A percentile compares a stretch with the other conserved stretches of the same genome.
These are phyloP conservation scores for Xanthoceras sorbifolium DNA, from an alignment of 345 rosid species.

Conservation along the genomic window DNA sequence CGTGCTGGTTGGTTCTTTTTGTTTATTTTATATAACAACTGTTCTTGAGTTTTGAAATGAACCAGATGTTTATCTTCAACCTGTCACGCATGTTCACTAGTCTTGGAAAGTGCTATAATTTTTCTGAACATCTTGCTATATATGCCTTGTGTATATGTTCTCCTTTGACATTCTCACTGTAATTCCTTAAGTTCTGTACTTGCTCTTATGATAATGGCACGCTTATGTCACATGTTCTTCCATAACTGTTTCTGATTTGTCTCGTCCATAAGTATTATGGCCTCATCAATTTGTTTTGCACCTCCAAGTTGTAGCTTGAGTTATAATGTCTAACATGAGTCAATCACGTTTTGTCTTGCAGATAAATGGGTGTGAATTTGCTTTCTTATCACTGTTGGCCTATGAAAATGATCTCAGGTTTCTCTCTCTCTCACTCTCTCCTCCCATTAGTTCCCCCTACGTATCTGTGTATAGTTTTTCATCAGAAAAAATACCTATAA, in stretches of 20 bases:
- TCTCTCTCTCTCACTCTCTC: constrained; percentile 31
- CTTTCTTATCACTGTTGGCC: constrained; percentile 59
- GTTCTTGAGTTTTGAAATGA: neutral
- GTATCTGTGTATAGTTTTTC: neutral
- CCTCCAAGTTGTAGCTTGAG: neutral
- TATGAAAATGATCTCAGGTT: constrained; percentile 67
- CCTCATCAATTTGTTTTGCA: neutral
- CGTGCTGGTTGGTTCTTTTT: constrained; percentile 52
- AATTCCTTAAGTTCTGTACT: neutral
- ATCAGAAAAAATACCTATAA: neutral
- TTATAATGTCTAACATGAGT: neutral
- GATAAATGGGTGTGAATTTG: constrained; percentile 80
- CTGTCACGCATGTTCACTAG: neutral
- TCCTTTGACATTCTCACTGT: neutral
- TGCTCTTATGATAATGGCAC: neutral
- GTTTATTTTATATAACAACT: neutral
- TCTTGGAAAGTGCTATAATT: neutral
- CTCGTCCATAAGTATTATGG: neutral
- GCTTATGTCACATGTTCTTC: neutral
- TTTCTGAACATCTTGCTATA: neutral
- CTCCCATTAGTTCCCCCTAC: constrained; percentile 7
- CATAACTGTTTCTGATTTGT: neutral
- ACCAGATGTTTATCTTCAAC: neutral
- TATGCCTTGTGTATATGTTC: neutral
- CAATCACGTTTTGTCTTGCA: constrained; percentile 26